Conservation (phyloP, 345 rosid species). For the Tarenaya hassleriana region DNA sequence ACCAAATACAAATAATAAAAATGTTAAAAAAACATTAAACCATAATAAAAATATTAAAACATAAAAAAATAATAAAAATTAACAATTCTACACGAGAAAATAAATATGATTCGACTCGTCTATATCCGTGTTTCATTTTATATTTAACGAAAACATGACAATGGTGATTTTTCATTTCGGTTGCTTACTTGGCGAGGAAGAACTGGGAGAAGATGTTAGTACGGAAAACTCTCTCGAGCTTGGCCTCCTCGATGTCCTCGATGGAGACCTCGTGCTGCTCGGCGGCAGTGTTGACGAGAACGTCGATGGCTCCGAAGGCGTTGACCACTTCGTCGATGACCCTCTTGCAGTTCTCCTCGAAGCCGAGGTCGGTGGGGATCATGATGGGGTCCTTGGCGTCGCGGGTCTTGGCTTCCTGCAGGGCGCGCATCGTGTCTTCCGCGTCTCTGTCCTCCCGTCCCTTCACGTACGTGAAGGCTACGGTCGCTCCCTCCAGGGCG, state of each 20-base stretch:
- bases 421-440: conserved; percentile 40
- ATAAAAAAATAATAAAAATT: too few species aligned
- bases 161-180: background rate
- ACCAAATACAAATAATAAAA: too few species aligned
- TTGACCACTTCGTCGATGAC: conserved; percentile 57
- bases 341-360: conserved; percentile 57
- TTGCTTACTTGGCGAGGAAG: conserved; percentile 41
- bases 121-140: too few species aligned
- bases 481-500: conserved; percentile 56
- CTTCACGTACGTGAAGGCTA: conserved; percentile 70
- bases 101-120: too few species aligned
- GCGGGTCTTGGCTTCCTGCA: conserved; percentile 34
- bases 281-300: conserved; percentile 61
- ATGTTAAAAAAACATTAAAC: too few species aligned
- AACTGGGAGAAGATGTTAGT: conserved; percentile 65
- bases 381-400: conserved; percentile 61
- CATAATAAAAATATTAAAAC: too few species aligned
- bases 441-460: conserved; percentile 67
- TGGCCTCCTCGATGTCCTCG: conserved; percentile 64
- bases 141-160: too few species aligned
- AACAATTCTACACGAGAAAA: too few species aligned
- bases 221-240: conserved; percentile 63
- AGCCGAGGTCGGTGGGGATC: conserved; percentile 52
- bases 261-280: conserved; percentile 49
- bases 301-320: conserved; percentile 53